Conservation (phyloP, 306 rosid genomes). For the Trifolium dubium region DNA sequence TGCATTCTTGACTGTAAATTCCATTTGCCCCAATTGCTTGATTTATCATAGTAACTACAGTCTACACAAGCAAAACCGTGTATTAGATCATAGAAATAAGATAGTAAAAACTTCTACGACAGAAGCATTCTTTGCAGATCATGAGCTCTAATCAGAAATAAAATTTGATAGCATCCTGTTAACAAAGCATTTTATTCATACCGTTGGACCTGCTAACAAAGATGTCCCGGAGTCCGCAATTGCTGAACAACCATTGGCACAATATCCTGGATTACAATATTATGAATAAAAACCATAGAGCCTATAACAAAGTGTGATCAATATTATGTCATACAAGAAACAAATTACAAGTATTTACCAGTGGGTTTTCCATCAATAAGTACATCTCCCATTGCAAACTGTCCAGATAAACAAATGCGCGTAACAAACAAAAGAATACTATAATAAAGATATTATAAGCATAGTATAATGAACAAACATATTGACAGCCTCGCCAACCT, state of each 20-base stretch:
- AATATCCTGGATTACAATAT: slow-evolving; percentile 67
- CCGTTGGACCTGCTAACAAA: slow-evolving; percentile 92
- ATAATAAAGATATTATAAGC: slow-evolving; percentile 1
- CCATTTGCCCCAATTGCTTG: slow-evolving; percentile 82
- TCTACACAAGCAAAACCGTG: slow-evolving; percentile 47
- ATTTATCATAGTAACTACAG: slow-evolving; percentile 75
- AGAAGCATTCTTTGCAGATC: slow-evolving; percentile 4
- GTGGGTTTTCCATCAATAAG: slow-evolving; percentile 74
- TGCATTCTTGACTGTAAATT: slow-evolving; percentile 76
- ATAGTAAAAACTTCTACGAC: neutral
- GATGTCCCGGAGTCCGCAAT: slow-evolving; percentile 99
- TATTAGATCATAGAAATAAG: slow-evolving; percentile 35
- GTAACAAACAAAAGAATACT: neutral
- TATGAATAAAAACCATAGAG: slow-evolving; percentile 7
- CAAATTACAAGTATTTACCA: slow-evolving; percentile 54
- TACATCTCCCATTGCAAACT: slow-evolving; percentile 92
- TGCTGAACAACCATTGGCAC: slow-evolving; percentile 73
- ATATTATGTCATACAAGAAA: slow-evolving; percentile 31
- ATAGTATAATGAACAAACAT: slow-evolving; percentile 18
- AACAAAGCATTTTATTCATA: slow-evolving; percentile 48
- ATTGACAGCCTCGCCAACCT: slow-evolving; percentile 59
- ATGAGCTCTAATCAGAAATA: slow-evolving; percentile 13
- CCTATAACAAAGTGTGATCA: neutral
- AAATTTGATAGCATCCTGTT: slow-evolving; percentile 21
- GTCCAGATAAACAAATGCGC: slow-evolving; percentile 15